These are phyloP conservation scores for Mrakia gelida DNA, from an alignment of 768 basidiomycete genomes.

Conservation along the genomic window DNA sequence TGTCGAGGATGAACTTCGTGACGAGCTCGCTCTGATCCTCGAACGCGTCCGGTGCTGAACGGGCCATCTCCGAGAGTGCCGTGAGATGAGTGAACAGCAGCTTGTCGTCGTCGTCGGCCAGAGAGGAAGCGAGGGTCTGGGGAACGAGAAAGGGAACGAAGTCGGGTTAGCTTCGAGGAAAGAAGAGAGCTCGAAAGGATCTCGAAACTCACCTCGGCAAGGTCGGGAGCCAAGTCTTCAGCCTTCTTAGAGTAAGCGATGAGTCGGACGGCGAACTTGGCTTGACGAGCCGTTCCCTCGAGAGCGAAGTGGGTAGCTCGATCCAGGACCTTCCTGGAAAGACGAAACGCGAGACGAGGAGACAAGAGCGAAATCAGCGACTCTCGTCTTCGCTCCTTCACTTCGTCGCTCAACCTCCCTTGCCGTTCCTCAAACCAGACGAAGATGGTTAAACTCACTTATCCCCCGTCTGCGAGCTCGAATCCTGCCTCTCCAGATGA, in stretches of 20 bases:
- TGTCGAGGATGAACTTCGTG: constrained; percentile 56
- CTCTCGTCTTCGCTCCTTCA: no score
- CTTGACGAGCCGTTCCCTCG: constrained; percentile 59
- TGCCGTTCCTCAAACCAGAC: no score
- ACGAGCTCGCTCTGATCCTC: constrained; percentile 73
- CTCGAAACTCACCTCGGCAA: constrained; percentile 59
- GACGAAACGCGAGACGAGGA: background rate
- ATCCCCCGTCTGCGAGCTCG: constrained; percentile 57
- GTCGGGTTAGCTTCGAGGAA: background rate
- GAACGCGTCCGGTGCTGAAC: constrained; percentile 64
- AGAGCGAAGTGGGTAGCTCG: constrained; percentile 58
- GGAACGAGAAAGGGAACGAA: background rate
- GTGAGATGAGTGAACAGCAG: constrained; percentile 62
- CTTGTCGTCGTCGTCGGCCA: constrained; percentile 45
- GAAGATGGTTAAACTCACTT: constrained; percentile 67
- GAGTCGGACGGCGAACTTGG: constrained; percentile 80
- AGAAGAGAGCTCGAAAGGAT: background rate
- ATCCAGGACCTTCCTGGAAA: constrained; percentile 48
- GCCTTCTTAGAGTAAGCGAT: constrained; percentile 59
- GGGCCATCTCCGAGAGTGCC: constrained; percentile 69
- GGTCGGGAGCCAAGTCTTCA: constrained; percentile 51
- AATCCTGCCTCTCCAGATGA: constrained; percentile 59
- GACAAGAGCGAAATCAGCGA: background rate
- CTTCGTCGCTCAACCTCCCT: background rate
- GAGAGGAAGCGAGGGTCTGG: constrained; percentile 57